phyloP scores from a whole-genome alignment of 805 yeast species.

The Naumovozyma castellii region DNA sequence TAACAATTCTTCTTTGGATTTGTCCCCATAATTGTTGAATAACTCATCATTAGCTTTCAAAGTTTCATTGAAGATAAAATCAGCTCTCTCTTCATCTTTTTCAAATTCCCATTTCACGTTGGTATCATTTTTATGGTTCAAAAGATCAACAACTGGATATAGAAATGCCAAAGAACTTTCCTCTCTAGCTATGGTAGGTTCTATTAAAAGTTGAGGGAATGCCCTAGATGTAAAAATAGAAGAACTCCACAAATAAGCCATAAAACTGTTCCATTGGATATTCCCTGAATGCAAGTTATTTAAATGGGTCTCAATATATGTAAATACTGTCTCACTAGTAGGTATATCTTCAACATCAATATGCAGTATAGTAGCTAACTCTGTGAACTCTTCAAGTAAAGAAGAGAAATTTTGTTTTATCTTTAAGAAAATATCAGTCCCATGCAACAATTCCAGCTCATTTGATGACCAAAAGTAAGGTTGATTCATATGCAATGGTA shows the following conservation, averaged over 20 bases:
- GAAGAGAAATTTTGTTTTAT: conserved; percentile 37
- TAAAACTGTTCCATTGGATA: conserved; percentile 50
- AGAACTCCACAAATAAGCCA: conserved; percentile 68
- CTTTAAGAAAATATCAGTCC: conserved; percentile 60
- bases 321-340: conserved; percentile 1
- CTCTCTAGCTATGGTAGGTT: conserved; percentile 22
- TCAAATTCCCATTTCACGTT: conserved; percentile 52
- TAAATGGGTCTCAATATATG: conserved; percentile 2
- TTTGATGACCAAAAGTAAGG: conserved; percentile 59
- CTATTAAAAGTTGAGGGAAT: conserved; percentile 64
- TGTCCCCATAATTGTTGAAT: conserved; percentile 78
- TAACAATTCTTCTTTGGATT: conserved; percentile 74
- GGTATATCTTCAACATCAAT: conserved; percentile 1
- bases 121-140: conserved; percentile 59
- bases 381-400: conserved; percentile 53
- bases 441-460: conserved; percentile 44
- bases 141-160: conserved; percentile 66
- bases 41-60: conserved; percentile 39
- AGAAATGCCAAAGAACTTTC: conserved; percentile 51
- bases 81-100: conserved; percentile 23
- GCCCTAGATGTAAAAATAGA: conserved; percentile 67
- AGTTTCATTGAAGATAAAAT: conserved; percentile 35
- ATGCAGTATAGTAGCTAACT: conserved; percentile 5
- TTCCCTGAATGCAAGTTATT: conserved; percentile 9
- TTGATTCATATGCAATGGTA: conserved; percentile 44